Base-by-base conservation (phyloP, 345 rosid species). In the Schrenkiella parvula region DNA sequence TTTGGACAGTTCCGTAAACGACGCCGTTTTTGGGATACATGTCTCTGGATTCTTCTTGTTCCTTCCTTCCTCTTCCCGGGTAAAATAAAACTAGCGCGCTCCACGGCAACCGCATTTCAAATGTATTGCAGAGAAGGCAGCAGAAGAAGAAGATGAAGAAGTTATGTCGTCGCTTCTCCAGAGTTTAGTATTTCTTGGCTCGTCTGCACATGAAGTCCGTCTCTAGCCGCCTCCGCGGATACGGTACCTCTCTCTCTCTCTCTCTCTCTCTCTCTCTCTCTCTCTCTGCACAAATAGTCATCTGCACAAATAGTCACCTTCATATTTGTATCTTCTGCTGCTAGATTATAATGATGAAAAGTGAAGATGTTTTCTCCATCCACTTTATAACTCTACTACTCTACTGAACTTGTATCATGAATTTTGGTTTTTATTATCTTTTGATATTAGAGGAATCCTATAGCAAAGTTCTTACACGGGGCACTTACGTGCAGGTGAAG, bases 161-260 rank as follows among this genome's bases (percentile, higher is more conserved):
- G 57, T 66, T 57, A 86, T 84, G 90, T 26, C 86, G 70, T 82
- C 89, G 68, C 66, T 86, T 62, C 57, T 84, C 63, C 81, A 78
- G 58, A 62, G 81, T 8, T 18, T 91, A 1, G 0, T 85, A 4
- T 81, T 80, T 83, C 83, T 9, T 90, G n/a, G 96, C 92, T 8
- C 87, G 87, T 15, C 41, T 70, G 72, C 97, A 93, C 83, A 86
- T 81, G 97, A 89, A 91, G 51, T 1, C 93, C 13, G 0, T 93
- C 55, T 75, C 89, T 39, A 74, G 57, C 11, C 96, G 97, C 77
- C 98, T 93, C 37, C 84, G 85, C 53, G 80, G 15, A 56, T 87
- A 83, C 70, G 98, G 98, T 90, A 48, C 41, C 5, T 15, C 8
- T 1, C 3, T 8, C 4, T 56, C 44, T 69, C 47, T 65, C 21